Evolutionary conservation across 306 rosid species (phyloP), one percentile per base, ranked within the genome.

Genomic region (Astragalus glycyphyllos): DNA sequence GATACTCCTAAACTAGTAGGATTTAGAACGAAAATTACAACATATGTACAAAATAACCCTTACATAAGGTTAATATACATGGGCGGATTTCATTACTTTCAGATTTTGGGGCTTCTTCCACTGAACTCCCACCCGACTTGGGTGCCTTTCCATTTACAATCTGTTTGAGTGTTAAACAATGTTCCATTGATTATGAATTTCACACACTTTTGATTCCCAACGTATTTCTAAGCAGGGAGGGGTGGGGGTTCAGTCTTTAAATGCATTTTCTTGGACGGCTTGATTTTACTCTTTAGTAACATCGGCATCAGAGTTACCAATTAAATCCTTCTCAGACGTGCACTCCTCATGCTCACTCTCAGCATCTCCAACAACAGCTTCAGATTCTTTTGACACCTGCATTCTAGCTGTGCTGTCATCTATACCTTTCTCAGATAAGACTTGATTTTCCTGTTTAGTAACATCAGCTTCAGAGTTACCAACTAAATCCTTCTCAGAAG

Each of bases 271-370:
- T 63, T 73, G 64, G 35, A 69, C 32, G 0, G 14, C 58, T 58
- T 15, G 58, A 65, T 57, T 74, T 9, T 53, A 55, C 38, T 68
- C 71, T 41, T 62, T 10, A 34, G 23, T 63, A 20, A n/a, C 58
- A 68, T 26, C 74, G 46, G 76, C 64, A 68, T 73, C 77, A 47
- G 69, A 61, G 42, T 67, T 72, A 38, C 57, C 72, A 23, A 17
- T 65, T 53, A 56, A 46, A 56, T 48, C 81, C 70, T 75, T 64
- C 74, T 74, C 82, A 60, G 81, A 66, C 60, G 17, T 72, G 53
- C 73, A 67, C 38, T 80, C 75, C 35, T 63, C 40, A 23, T 16
- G 70, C 62, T 73, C 74, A 47, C 62, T 74, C 62, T 59, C 85
- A 11, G 69, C 74, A 64, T 80, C 75, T 8, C 34, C 65, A 14